These are phyloP conservation scores for Cladosporium halotolerans DNA, from an alignment of 2,329 filamentous ascomycete genomes.

Conservation along the genomic window DNA sequence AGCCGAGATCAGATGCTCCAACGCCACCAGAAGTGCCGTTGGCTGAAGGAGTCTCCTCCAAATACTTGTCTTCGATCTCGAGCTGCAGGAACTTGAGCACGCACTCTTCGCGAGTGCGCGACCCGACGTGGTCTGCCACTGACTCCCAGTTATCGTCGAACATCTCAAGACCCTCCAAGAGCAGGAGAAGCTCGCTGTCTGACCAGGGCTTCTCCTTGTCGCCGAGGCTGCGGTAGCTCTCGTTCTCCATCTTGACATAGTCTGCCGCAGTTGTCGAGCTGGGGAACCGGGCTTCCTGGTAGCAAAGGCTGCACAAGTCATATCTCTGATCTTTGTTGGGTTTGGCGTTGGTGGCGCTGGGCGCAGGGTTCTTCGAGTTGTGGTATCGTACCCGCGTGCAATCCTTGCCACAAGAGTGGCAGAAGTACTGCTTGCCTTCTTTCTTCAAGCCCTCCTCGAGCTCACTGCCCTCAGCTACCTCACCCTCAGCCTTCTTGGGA, in stretches of 20 bases:
- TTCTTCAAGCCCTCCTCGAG: constrained; percentile 55
- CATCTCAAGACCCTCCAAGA: constrained; percentile 84
- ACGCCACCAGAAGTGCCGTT: constrained; percentile 44
- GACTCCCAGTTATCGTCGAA: constrained; percentile 95
- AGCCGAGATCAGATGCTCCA: constrained; percentile 48
- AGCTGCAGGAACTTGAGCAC: constrained; percentile 93
- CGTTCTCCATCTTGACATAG: constrained; percentile 85
- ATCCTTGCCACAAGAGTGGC: constrained; percentile 86
- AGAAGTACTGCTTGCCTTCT: constrained; percentile 65
- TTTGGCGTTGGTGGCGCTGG: constrained; percentile 43
- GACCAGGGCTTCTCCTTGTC: constrained; percentile 87
- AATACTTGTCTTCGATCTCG: constrained; percentile 91
- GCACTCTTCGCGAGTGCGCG: constrained; percentile 88
- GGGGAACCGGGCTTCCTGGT: constrained; percentile 76
- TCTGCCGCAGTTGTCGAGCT: constrained; percentile 70
- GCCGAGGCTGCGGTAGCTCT: constrained; percentile 68
- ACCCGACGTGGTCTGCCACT: constrained; percentile 86
- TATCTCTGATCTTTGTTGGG: constrained; percentile 59
- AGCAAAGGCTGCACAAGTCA: constrained; percentile 88
- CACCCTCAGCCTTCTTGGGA: constrained; percentile 49
- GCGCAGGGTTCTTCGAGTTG: constrained; percentile 55
- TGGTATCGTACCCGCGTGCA: constrained; percentile 70
- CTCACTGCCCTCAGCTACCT: constrained; percentile 54
- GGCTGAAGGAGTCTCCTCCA: constrained; percentile 56
- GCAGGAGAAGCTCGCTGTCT: constrained; percentile 78